Evolutionary conservation across 257 asterid genomes (phyloP).

Genomic region (Lycium ferocissimum): DNA sequence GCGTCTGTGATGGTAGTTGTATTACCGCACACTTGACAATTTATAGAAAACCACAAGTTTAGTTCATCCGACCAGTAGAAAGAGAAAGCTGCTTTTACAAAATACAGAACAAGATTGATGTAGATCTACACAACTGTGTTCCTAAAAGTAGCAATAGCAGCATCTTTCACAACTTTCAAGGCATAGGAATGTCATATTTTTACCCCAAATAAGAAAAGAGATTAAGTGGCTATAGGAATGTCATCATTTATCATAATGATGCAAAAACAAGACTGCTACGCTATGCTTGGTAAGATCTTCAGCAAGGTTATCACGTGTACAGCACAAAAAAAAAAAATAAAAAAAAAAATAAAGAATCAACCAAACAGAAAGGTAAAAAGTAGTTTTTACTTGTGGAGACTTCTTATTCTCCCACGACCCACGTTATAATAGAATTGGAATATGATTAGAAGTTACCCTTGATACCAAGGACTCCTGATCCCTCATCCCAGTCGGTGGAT

Average conservation of each 20-base stretch:
- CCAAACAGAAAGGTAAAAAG: not conserved
- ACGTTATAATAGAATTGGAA: no score
- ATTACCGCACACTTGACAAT: constrained; percentile 87
- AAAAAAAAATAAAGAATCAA: not conserved
- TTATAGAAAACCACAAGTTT: constrained; percentile 7
- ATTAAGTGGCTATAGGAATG: not conserved
- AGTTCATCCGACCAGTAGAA: constrained; percentile 24
- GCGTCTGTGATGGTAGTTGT: constrained; percentile 94
- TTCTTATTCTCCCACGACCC: not conserved
- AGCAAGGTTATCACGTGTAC: not conserved
- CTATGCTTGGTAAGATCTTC: constrained; percentile 23
- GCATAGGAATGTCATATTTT: not conserved
- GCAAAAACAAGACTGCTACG: not conserved
- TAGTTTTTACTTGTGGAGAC: not conserved
- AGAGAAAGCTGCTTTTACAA: constrained; percentile 1
- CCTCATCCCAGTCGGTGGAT: no score
- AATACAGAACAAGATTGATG: constrained; percentile 6
- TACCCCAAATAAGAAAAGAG: not conserved
- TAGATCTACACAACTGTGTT: constrained; percentile 1
- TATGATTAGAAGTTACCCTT: no score
- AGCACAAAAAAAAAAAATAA: no score
- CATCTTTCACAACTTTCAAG: not conserved
- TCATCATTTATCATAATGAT: not conserved
- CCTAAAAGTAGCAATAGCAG: not conserved
- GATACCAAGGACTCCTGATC: no score